Evolutionary conservation across 495 filamentous ascomycete genomes (phyloP).

Genomic region (Jackrogersella minutella): DNA sequence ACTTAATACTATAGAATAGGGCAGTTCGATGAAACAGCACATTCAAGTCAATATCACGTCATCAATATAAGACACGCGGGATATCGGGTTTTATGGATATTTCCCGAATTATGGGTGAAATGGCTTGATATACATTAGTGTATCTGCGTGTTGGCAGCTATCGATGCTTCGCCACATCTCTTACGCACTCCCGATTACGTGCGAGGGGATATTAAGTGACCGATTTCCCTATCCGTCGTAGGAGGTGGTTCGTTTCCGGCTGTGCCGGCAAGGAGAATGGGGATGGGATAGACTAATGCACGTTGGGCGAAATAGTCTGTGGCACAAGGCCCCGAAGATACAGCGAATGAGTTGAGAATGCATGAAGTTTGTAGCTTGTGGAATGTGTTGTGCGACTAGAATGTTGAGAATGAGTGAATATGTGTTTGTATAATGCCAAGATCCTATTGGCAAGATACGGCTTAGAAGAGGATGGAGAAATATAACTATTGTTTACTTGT

Average conservation of each 20-base stretch:
- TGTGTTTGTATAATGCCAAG: no score
- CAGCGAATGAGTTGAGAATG: neutral
- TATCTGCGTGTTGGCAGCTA: neutral
- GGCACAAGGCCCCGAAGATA: neutral
- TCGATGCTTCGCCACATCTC: neutral
- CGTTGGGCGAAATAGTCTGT: neutral
- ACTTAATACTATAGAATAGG: no score
- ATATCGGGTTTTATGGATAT: neutral
- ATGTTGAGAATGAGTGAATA: no score
- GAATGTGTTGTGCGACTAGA: neutral
- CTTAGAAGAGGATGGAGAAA: neutral
- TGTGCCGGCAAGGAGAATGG: neutral
- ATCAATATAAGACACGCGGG: neutral
- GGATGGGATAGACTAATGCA: neutral
- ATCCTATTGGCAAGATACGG: no score
- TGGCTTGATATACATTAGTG: neutral
- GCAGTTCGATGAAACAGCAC: no score
- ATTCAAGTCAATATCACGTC: neutral
- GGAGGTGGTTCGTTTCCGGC: neutral
- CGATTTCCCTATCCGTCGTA: neutral
- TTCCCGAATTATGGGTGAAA: neutral
- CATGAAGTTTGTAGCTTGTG: neutral
- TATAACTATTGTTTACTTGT: neutral
- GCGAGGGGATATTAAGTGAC: neutral
- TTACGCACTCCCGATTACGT: conserved; percentile 7